A percentile compares a stretch with the other conserved stretches of the same genome.
phyloP scores from a whole-genome alignment of 306 rosid species.

The Inga oerstediana region DNA sequence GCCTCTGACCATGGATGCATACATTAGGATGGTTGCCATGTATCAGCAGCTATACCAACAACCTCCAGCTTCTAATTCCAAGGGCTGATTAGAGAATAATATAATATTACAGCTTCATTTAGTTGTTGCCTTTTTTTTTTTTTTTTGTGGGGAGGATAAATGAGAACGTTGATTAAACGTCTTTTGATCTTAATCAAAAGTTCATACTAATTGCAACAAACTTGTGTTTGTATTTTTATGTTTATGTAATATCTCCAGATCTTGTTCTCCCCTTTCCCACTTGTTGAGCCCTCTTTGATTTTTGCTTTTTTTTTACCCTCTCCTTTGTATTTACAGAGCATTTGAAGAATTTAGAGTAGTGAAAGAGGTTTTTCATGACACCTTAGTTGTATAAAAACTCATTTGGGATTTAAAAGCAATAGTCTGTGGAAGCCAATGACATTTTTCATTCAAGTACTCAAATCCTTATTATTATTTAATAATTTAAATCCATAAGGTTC shows the following conservation, averaged over 20 bases:
- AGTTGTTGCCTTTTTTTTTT: background rate
- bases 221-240: background rate
- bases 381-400: background rate
- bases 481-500: too few species aligned
- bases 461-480: too few species aligned
- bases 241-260: background rate
- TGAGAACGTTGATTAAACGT: background rate
- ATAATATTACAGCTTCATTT: background rate
- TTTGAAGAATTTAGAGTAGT: background rate
- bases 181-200: background rate
- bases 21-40: constrained; percentile 73
- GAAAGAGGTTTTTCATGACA: background rate
- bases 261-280: background rate
- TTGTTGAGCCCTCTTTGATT: background rate
- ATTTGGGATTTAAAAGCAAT: background rate
- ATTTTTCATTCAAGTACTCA: too few species aligned
- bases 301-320: too few species aligned
- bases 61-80: constrained; percentile 58
- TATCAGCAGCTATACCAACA: constrained; percentile 83
- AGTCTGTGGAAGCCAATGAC: too few species aligned
- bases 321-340: background rate
- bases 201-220: background rate
- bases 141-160: too few species aligned
- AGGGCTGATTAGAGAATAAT: constrained; percentile 41
- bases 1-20: constrained; percentile 82